These are phyloP conservation scores for Penicillium robsamsonii DNA, from an alignment of 495 filamentous ascomycete genomes.

Conservation along the genomic window DNA sequence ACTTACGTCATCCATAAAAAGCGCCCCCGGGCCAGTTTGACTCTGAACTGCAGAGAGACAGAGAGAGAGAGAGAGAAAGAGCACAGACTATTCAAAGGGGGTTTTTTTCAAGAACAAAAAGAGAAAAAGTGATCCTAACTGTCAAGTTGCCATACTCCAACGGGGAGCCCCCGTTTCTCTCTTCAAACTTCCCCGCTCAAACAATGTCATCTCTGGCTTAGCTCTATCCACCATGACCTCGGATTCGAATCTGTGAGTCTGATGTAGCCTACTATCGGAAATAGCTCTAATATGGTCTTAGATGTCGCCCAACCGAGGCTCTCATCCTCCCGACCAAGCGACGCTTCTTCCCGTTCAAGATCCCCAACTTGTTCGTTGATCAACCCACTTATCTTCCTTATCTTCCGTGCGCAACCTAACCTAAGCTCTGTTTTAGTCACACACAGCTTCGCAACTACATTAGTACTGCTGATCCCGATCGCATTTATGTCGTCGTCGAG, in stretches of 20 bases:
- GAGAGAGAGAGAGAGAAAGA: not conserved
- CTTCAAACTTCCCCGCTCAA: slow-evolving; percentile 19
- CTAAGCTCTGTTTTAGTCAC: slow-evolving; percentile 59
- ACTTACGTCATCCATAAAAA: slow-evolving; percentile 45
- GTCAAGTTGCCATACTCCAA: not conserved
- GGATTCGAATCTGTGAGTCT: slow-evolving; percentile 39
- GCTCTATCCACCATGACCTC: slow-evolving; percentile 44
- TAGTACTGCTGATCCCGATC: slow-evolving; percentile 69
- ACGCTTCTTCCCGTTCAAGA: slow-evolving; percentile 71
- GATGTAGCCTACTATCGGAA: not conserved
- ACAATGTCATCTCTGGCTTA: slow-evolving; percentile 39
- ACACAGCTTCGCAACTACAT: slow-evolving; percentile 90
- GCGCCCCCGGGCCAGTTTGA: slow-evolving; percentile 8
- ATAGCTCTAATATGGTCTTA: slow-evolving; percentile 21
- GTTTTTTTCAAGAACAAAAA: not conserved
- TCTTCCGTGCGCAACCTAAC: slow-evolving; percentile 7
- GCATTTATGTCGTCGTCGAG: slow-evolving; percentile 79
- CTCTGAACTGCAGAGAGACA: slow-evolving; percentile 9
- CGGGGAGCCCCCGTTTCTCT: slow-evolving; percentile 12
- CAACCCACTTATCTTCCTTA: slow-evolving; percentile 8
- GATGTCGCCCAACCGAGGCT: slow-evolving; percentile 57
- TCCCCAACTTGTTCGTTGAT: slow-evolving; percentile 66
- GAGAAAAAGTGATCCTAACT: not conserved
- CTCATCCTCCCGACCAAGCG: slow-evolving; percentile 62
- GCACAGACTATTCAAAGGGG: slow-evolving; percentile 6